Evolutionary conservation across 352 stramenopile species (phyloP), one percentile per base, ranked within the genome.

Genomic region (Elongisporangium senticosum): DNA sequence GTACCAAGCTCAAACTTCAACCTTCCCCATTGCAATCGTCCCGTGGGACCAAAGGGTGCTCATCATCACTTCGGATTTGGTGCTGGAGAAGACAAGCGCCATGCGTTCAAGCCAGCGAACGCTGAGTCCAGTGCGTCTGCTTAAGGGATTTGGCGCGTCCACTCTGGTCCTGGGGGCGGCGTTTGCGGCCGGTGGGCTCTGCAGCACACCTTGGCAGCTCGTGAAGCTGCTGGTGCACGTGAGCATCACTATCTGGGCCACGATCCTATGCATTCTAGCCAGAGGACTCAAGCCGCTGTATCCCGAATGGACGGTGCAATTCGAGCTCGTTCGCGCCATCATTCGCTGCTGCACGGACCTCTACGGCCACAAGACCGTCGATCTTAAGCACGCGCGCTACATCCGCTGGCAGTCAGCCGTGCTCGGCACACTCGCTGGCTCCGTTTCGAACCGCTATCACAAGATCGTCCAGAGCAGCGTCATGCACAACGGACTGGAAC

Each of bases 401-500:
- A 51, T 76, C 40, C 69, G 69, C 7, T 37, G 40, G 13, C 54
- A 74, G 22, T 72, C 53, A 11, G 61, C 63, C 17, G n/a, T 60
- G 3, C 48, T 67, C 0, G 69, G 69, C 0, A 57, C 61, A 8
- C n/a, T 76, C 10, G n/a, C 72, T 1, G 72, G 64, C 13, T 61
- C 58, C 47, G 61, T 72, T 8, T 26, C 67, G 1, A 55, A 58
- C 10, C 71, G 63, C 1, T 59, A 55, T 2, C 55, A 77, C 43
- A 47, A 69, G 21, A 26, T 55, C 2, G 62, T 83, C 2, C 48
- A 62, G 0, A 47, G 67, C 21, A 26, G 54, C 3, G 65, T 83
- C 1, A 39, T 59, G 1, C 61, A 71, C 53, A 76, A 81, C 33
- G 72, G 66, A 0, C 62, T 86, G 14, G 73, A 77, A 26, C 74